Conservation (phyloP, 805 yeast genomes). For the Lipomyces orientalis region DNA sequence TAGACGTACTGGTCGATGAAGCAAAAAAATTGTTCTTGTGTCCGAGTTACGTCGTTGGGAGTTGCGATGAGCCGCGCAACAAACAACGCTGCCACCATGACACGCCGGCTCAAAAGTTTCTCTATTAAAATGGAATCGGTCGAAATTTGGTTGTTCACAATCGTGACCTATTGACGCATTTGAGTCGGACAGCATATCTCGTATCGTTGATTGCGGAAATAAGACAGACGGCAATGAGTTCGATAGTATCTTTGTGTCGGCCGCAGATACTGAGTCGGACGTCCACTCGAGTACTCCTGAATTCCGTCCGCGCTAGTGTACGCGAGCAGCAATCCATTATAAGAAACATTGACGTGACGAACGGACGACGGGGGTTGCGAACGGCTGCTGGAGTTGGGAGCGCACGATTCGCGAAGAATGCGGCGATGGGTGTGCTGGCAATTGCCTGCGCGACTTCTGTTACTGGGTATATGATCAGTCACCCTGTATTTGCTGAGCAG, state of each 20-base stretch:
- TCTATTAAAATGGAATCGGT: neutral
- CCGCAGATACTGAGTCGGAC: neutral
- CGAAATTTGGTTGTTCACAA: neutral
- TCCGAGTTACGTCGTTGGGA: neutral
- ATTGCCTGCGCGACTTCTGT: neutral
- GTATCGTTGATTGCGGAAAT: neutral
- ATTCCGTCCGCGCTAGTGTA: neutral
- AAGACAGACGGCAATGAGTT: neutral
- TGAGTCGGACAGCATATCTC: neutral
- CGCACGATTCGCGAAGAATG: neutral
- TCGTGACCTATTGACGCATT: neutral
- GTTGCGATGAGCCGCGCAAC: neutral
- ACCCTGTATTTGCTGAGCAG: constrained; percentile 22
- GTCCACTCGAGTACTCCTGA: neutral
- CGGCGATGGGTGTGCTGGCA: neutral
- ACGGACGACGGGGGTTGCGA: neutral
- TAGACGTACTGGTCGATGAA: neutral
- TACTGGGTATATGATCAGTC: neutral
- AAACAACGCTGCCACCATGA: no score
- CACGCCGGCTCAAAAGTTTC: no score
- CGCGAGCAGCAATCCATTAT: neutral
- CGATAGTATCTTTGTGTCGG: neutral
- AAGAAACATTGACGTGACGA: constrained; percentile 1
- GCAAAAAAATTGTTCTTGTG: neutral
- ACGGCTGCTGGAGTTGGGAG: neutral